A percentile compares a stretch with the other conserved stretches of the same genome.
These are phyloP conservation scores for Scheffersomyces titani DNA, from an alignment of 1,139 yeast genomes.

Conservation along the genomic window DNA sequence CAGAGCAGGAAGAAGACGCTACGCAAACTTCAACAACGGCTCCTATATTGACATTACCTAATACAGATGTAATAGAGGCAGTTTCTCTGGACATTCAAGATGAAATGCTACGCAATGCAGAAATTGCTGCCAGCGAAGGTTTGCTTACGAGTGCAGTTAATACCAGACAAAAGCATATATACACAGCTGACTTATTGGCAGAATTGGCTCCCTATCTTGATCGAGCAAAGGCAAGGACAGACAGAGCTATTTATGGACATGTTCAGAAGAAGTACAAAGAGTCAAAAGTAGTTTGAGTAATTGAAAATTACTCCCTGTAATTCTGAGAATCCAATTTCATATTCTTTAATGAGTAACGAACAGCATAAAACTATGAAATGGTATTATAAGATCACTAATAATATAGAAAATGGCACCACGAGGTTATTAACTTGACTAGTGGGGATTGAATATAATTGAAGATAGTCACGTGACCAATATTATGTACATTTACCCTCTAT, in stretches of 20 bases:
- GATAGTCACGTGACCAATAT: background rate
- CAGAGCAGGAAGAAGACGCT: background rate
- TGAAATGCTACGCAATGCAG: conserved; percentile 19
- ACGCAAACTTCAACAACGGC: conserved; percentile 2
- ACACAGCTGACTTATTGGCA: conserved; percentile 30
- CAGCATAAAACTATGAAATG: background rate
- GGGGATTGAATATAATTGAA: background rate
- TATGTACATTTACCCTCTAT: too few relatives aligned
- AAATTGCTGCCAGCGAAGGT: conserved; percentile 14
- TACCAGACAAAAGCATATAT: background rate
- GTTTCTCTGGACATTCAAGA: conserved; percentile 26
- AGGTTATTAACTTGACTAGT: background rate
- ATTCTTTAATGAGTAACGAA: background rate
- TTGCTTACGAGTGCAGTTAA: conserved; percentile 1
- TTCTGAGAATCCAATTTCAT: background rate
- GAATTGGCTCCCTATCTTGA: conserved; percentile 29
- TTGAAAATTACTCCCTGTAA: background rate
- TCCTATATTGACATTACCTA: conserved; percentile 12
- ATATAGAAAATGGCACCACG: background rate
- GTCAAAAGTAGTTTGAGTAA: background rate
- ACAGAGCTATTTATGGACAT: conserved; percentile 26
- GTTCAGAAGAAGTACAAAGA: conserved; percentile 23
- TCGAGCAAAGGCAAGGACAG: conserved; percentile 31
- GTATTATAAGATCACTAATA: background rate
- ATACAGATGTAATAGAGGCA: conserved; percentile 29